These are phyloP conservation scores for Myxozyma kluyveri DNA, from an alignment of 805 yeast genomes.

Conservation along the genomic window DNA sequence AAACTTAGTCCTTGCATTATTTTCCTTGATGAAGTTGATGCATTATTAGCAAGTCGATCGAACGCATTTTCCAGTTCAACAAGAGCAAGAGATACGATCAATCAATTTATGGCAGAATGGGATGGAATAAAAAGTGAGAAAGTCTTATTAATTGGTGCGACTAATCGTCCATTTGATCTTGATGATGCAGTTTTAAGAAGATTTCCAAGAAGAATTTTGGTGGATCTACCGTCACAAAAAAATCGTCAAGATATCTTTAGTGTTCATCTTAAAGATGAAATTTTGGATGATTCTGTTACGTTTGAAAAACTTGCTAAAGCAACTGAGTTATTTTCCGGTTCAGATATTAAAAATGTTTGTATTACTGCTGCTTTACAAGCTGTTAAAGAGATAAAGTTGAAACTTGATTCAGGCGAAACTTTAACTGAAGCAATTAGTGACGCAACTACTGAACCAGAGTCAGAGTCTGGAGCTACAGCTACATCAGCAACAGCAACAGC, in stretches of 20 bases:
- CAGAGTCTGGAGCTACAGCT: neutral
- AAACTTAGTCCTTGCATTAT: conserved; percentile 98
- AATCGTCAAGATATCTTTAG: conserved; percentile 90
- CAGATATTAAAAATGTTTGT: conserved; percentile 75
- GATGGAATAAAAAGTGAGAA: conserved; percentile 99
- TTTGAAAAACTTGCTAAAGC: conserved; percentile 51
- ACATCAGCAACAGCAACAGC: neutral
- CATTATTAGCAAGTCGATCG: conserved; percentile 96
- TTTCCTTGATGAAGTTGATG: conserved; percentile 98
- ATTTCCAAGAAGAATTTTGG: conserved; percentile 92
- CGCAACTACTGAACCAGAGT: conserved; percentile 45
- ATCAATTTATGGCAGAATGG: conserved; percentile 97
- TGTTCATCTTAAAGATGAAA: conserved; percentile 73
- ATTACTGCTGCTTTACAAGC: conserved; percentile 79
- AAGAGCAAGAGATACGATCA: conserved; percentile 92
- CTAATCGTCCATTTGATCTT: conserved; percentile 98
- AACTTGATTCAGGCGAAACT: neutral
- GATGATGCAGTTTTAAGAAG: conserved; percentile 98
- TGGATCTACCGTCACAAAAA: conserved; percentile 90
- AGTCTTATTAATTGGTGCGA: conserved; percentile 97
- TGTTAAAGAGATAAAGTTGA: conserved; percentile 52
- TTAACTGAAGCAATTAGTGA: neutral
- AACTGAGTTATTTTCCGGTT: conserved; percentile 71
- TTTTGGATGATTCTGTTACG: conserved; percentile 54
- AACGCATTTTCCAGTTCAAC: conserved; percentile 79